These are phyloP conservation scores for Kickxella alabastrina DNA, from an alignment of 192 early-diverging fungal species.

Conservation along the genomic window DNA sequence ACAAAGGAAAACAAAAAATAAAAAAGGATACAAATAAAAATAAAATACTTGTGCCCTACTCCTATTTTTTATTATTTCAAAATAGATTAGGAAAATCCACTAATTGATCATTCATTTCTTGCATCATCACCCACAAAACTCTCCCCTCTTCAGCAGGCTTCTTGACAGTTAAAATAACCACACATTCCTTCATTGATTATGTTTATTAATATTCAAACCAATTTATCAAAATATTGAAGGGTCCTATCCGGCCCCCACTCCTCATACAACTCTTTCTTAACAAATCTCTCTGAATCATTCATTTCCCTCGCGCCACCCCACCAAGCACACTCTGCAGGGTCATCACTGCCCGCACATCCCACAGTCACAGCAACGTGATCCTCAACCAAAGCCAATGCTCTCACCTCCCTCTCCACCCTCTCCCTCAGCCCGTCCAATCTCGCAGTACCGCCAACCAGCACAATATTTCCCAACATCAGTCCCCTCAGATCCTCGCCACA, in stretches of 20 bases:
- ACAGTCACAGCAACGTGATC: conserved; percentile 5
- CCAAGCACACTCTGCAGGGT: conserved; percentile 24
- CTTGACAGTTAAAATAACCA: too few relatives aligned
- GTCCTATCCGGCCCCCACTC: conserved; percentile 31
- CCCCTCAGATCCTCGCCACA: conserved; percentile 84
- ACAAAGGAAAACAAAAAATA: conserved; percentile 1
- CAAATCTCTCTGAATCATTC: too few relatives aligned
- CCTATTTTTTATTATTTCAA: background rate
- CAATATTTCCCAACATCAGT: conserved; percentile 89
- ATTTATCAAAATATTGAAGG: conserved; percentile 16
- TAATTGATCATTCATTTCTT: too few relatives aligned
- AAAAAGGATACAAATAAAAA: conserved; percentile 6
- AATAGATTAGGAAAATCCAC: too few relatives aligned
- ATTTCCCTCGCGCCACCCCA: conserved; percentile 14
- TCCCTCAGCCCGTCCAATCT: conserved; percentile 88
- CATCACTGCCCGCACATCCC: too few relatives aligned
- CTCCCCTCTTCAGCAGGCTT: too few relatives aligned
- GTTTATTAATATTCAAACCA: conserved; percentile 1
- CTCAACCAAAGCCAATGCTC: conserved; percentile 71
- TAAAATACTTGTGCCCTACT: background rate
- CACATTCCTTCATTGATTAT: conserved; percentile 1
- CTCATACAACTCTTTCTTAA: conserved; percentile 20
- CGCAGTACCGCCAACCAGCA: conserved; percentile 89
- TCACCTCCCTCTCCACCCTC: conserved; percentile 92
- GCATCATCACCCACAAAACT: too few relatives aligned